Base-by-base conservation (phyloP, 805 yeast genomes). In the Schwanniomyces sp. region DNA sequence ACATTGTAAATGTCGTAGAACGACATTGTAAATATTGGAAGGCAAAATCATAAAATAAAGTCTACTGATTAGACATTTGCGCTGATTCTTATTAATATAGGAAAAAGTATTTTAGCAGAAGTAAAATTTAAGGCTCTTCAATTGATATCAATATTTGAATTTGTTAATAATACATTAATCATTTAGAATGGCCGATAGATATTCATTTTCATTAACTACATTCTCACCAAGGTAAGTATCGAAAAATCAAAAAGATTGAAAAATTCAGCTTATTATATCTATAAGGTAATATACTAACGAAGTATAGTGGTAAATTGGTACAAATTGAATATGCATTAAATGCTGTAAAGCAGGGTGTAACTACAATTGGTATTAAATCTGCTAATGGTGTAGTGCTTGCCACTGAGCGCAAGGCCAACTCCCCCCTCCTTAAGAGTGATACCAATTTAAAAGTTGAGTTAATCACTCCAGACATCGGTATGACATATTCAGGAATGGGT, bases 401-500 rank as follows among this genome's bases (percentile, higher is more conserved):
- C 56, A 92, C 99, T 1, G 99, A 94, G 66, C 88, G 92, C 75
- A 91, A 91, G 63, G 80, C 92, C 28, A 78, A 85, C 41, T 89
- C 97, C 8, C 76, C 87, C 11, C 78, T 94, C 52, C 81, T 90
- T 45, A 84, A 88, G 55, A 72, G 81, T 30, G 95, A 87, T 43
- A 79, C 89, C 43, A 77, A 87, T 49, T 78, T 86, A 44, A 94
- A 94, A 64, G 84, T 94, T 34, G 86, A 88, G 42, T 70, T 81
- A 51, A 81, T 94, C 60, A 91, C 99, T 4, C 98, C 99, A 32
- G 91, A 94, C 64, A 88, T 92, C 58, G 99, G 97, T 48, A 90
- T 94, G 79, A 91, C 96, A 4, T 94, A 94, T 70, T 80, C 96
- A 6, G 99, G 99, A 16, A 91, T 94, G 98, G 98, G 98, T 24